Evolutionary conservation across 2,329 filamentous ascomycete species (phyloP).

Genomic region (Alternaria ethzedia): DNA sequence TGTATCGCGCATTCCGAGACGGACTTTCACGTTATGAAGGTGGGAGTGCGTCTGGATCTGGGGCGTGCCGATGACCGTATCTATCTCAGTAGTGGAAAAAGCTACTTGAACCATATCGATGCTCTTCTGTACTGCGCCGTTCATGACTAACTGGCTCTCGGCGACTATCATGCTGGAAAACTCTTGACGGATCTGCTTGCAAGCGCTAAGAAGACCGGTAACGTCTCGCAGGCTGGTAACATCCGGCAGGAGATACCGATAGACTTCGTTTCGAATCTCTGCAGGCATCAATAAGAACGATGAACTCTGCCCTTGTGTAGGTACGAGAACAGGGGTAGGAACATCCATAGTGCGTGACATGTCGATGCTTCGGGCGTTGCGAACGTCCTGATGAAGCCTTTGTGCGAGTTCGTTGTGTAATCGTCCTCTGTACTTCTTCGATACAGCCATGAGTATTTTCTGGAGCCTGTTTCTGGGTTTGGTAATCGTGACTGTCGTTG

Average conservation of each 20-base stretch:
- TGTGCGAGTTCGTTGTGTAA: not conserved
- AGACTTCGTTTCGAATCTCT: not conserved
- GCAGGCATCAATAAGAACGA: not conserved
- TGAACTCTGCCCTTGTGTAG: not conserved
- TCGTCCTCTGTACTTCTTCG: not conserved
- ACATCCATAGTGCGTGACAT: not conserved
- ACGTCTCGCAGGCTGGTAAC: not conserved
- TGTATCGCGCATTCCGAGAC: not conserved
- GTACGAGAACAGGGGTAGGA: not conserved
- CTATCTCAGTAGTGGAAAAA: not conserved
- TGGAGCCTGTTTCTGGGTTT: not conserved
- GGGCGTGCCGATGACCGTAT: not conserved
- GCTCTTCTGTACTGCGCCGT: not conserved
- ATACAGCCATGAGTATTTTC: not conserved
- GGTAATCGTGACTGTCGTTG: not conserved
- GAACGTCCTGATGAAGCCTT: not conserved
- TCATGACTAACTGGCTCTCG: not conserved
- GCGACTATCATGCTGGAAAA: not conserved
- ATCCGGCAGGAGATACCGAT: not conserved
- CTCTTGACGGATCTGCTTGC: not conserved
- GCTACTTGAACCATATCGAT: not conserved
- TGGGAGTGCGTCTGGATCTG: not conserved
- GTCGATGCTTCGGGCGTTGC: not conserved
- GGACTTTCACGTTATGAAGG: not conserved
- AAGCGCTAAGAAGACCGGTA: not conserved